Conservation (phyloP, 805 yeast genomes). For the Candida easanensis region DNA sequence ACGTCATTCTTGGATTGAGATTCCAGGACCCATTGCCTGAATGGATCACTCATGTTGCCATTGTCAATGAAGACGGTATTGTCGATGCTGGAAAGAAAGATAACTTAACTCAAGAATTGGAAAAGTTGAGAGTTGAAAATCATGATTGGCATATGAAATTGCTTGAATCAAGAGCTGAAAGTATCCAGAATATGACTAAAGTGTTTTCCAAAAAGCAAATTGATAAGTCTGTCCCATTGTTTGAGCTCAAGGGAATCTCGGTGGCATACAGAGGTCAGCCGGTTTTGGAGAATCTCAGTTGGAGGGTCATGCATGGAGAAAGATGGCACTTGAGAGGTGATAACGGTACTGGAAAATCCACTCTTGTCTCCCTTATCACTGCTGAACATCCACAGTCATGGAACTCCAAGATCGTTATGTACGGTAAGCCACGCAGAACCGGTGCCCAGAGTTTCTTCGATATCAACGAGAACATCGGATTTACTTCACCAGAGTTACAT, state of each 20-base stretch:
- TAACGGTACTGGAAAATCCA: slow-evolving; percentile 93
- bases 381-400: slow-evolving; percentile 98
- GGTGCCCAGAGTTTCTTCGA: slow-evolving; percentile 78
- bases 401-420: slow-evolving; percentile 63
- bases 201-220: slow-evolving; percentile 16
- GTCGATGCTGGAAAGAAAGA: slow-evolving; percentile 43
- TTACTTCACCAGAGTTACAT: slow-evolving; percentile 90
- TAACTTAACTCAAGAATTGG: slow-evolving; percentile 25
- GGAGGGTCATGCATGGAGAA: slow-evolving; percentile 70
- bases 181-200: slow-evolving; percentile 17
- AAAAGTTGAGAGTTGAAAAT: slow-evolving; percentile 21
- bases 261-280: slow-evolving; percentile 64
- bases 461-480: slow-evolving; percentile 76
- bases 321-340: slow-evolving; percentile 88
- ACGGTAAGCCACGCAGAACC: slow-evolving; percentile 66
- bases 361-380: slow-evolving; percentile 76
- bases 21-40: slow-evolving; percentile 71
- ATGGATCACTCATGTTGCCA: slow-evolving; percentile 76
- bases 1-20: slow-evolving; percentile 72
- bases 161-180: slow-evolving; percentile 13
- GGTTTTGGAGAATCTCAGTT: slow-evolving; percentile 55
- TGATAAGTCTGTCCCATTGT: slow-evolving; percentile 21
- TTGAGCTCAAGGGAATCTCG: slow-evolving; percentile 60
- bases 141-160: slow-evolving; percentile 15
- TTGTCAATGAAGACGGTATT: slow-evolving; percentile 57